Evolutionary conservation across 306 rosid species (phyloP).

Genomic region (Pyrus pyrifolia): DNA sequence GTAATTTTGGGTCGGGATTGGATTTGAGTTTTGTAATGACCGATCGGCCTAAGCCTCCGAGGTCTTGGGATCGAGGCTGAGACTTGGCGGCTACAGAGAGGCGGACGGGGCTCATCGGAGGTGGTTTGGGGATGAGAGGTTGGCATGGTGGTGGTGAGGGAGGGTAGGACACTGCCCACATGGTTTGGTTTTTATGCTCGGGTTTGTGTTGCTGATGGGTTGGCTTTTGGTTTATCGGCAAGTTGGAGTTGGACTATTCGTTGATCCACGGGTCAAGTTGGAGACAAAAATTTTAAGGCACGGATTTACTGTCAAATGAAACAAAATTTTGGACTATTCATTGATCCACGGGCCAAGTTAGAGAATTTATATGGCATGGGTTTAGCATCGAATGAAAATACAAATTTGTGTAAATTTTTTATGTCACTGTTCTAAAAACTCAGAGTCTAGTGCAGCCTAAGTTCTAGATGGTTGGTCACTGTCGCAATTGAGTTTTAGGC

Average conservation of each 20-base stretch:
- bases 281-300: too few species aligned
- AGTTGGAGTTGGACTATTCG: neutral
- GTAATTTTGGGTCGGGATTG: slow-evolving; percentile 10
- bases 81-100: slow-evolving; percentile 24
- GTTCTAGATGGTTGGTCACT: fast-evolving
- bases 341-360: neutral
- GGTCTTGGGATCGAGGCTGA: slow-evolving; percentile 23
- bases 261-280: neutral
- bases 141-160: slow-evolving; percentile 5
- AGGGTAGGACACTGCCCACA: slow-evolving; percentile 23
- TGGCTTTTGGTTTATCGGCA: neutral
- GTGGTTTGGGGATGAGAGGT: slow-evolving; percentile 15
- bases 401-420: too few species aligned
- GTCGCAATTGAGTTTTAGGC: fast-evolving
- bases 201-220: neutral
- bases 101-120: neutral
- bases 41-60: slow-evolving; percentile 23
- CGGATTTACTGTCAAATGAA: too few species aligned
- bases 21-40: slow-evolving; percentile 17
- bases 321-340: neutral
- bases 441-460: too few species aligned
- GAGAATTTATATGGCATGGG: neutral
- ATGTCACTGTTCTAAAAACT: too few species aligned
- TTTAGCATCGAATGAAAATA: too few species aligned
- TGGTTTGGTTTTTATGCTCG: neutral